phyloP scores from a whole-genome alignment of 192 early-diverging fungal species.

The Jimgerdemannia flammicorona region DNA sequence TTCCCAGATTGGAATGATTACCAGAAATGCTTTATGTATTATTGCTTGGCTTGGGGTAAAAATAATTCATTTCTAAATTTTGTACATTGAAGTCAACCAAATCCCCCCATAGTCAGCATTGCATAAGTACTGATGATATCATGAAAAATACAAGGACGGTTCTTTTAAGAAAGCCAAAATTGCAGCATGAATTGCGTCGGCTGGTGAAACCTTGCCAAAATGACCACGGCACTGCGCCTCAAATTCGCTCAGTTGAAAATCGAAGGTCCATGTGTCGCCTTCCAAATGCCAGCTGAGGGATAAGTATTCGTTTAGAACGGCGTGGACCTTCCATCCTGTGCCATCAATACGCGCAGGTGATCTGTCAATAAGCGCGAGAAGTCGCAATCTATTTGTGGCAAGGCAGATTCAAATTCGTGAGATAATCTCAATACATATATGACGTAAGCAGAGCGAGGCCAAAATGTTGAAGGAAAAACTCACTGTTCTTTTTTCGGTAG shows the following conservation, averaged over 20 bases:
- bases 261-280: background rate
- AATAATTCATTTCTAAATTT: too few relatives aligned
- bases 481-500: background rate
- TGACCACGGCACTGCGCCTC: background rate
- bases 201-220: background rate
- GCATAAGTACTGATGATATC: background rate
- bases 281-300: background rate
- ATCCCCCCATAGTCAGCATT: too few relatives aligned
- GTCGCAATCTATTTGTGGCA: background rate
- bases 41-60: too few relatives aligned
- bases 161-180: background rate
- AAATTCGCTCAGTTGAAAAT: background rate
- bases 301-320: background rate
- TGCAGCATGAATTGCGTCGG: background rate
- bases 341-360: background rate
- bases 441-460: too few relatives aligned
- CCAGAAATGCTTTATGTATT: too few relatives aligned
- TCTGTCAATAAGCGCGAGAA: background rate
- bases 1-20: too few relatives aligned
- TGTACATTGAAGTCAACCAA: too few relatives aligned
- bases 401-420: too few relatives aligned
- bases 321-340: background rate
- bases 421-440: too few relatives aligned
- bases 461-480: background rate
- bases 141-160: background rate